A percentile compares a stretch with the other conserved stretches of the same genome.
Evolutionary conservation across 192 early-diverging fungal genomes (phyloP).

Genomic region (Allomyces javanicus): DNA sequence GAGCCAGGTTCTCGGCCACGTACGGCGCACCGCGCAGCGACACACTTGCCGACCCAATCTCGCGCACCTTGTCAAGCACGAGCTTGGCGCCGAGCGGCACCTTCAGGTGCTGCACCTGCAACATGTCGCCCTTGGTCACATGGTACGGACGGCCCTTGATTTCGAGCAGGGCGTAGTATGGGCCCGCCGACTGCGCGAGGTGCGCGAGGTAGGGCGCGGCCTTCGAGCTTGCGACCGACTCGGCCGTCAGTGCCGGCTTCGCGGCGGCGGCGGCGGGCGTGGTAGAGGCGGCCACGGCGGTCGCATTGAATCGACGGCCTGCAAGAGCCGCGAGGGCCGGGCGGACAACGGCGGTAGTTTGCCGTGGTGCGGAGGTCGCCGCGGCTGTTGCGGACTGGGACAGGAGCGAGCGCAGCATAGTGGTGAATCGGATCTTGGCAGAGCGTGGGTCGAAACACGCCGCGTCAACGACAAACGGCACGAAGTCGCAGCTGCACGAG

Average conservation of each 20-base stretch:
- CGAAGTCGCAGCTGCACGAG: no score
- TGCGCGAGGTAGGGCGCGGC: not conserved
- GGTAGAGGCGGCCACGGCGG: no score
- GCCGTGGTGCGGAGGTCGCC: no score
- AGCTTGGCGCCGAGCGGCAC: constrained; percentile 73
- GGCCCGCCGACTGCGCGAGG: constrained; percentile 8
- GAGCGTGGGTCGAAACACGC: no score
- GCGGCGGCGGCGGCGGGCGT: no score
- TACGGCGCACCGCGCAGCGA: constrained; percentile 71
- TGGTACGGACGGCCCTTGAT: constrained; percentile 72
- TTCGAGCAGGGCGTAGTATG: constrained; percentile 72
- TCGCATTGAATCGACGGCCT: no score
- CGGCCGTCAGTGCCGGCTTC: not conserved
- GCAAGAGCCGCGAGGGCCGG: no score
- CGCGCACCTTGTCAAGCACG: constrained; percentile 61
- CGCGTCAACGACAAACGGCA: no score
- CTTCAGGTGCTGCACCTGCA: constrained; percentile 61
- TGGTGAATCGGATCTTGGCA: no score
- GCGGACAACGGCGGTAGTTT: no score
- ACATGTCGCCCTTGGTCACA: constrained; percentile 70
- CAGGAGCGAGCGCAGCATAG: no score
- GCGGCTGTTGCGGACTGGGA: no score
- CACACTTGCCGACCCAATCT: constrained; percentile 66
- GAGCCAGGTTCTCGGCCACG: constrained; percentile 46
- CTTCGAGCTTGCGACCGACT: not conserved